These are phyloP conservation scores for Cutaneotrichosporon cyanovorans DNA, from an alignment of 1,284 basidiomycete genomes.

Conservation along the genomic window DNA sequence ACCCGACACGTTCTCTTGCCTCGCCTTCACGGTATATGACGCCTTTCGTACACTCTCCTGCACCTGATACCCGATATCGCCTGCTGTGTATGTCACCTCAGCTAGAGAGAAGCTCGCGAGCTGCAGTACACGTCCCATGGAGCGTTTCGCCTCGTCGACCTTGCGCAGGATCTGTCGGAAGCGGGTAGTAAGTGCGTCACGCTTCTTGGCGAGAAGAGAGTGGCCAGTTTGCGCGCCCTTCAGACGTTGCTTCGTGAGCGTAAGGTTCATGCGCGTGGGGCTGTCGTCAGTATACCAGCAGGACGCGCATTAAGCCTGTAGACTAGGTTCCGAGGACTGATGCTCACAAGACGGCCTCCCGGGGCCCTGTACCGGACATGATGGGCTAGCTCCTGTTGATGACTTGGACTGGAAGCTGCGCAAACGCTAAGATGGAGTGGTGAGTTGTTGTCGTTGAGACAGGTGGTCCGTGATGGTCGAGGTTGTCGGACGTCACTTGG, in stretches of 20 bases:
- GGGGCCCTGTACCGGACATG: slow-evolving; percentile 81
- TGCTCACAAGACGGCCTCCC: slow-evolving; percentile 73
- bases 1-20: slow-evolving; percentile 97
- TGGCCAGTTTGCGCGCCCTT: slow-evolving; percentile 98
- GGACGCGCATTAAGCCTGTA: neutral
- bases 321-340: slow-evolving; percentile 1
- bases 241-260: slow-evolving; percentile 83
- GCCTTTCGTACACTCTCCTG: slow-evolving; percentile 63
- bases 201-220: slow-evolving; percentile 92
- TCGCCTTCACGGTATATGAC: slow-evolving; percentile 84
- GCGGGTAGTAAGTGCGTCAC: slow-evolving; percentile 86
- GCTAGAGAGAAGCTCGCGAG: slow-evolving; percentile 96
- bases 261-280: slow-evolving; percentile 89
- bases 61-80: slow-evolving; percentile 92
- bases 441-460: neutral
- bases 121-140: slow-evolving; percentile 99
- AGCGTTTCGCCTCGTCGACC: slow-evolving; percentile 96
- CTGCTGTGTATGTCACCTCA: slow-evolving; percentile 95
- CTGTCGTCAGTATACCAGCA: slow-evolving; percentile 20
- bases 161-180: slow-evolving; percentile 84
- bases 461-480: too few relatives aligned
- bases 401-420: neutral
- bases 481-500: neutral
- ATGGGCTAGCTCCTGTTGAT: slow-evolving; percentile 10
- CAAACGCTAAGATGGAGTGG: neutral